These are phyloP conservation scores for Magnolia kwangsiensis DNA, from an alignment of 164 flowering plant genomes.

Conservation along the genomic window DNA sequence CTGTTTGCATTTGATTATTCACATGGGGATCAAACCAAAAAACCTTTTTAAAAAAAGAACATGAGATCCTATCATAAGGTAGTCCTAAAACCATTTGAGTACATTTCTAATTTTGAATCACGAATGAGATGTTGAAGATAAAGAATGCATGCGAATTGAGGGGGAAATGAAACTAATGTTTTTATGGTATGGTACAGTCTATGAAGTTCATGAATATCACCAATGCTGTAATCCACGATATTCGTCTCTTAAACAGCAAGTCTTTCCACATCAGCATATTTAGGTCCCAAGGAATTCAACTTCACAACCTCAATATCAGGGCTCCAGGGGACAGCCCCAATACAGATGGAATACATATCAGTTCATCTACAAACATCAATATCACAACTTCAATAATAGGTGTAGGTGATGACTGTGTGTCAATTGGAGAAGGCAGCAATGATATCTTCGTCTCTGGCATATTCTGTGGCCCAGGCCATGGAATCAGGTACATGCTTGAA, in stretches of 20 bases:
- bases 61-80: no score
- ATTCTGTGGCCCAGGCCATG: conserved; percentile 10
- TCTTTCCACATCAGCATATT: background rate
- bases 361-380: background rate
- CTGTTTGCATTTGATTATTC: no score
- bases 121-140: no score
- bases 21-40: no score
- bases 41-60: no score
- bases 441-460: background rate
- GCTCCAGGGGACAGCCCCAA: conserved; percentile 6
- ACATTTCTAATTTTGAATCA: no score
- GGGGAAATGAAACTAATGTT: background rate
- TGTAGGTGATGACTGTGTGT: conserved; percentile 8
- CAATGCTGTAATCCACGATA: background rate
- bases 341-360: conserved; percentile 10
- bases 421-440: conserved; percentile 2
- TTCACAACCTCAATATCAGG: background rate
- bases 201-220: background rate
- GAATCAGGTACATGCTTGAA: conserved; percentile 6
- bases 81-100: no score
- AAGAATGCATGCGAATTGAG: no score
- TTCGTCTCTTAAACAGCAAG: conserved; percentile 2
- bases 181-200: background rate
- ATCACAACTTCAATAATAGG: background rate
- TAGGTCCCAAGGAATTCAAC: background rate